A percentile compares a stretch with the other conserved stretches of the same genome.
Conservation (phyloP, 257 asterid species). For the Cynanchum wilfordii region DNA sequence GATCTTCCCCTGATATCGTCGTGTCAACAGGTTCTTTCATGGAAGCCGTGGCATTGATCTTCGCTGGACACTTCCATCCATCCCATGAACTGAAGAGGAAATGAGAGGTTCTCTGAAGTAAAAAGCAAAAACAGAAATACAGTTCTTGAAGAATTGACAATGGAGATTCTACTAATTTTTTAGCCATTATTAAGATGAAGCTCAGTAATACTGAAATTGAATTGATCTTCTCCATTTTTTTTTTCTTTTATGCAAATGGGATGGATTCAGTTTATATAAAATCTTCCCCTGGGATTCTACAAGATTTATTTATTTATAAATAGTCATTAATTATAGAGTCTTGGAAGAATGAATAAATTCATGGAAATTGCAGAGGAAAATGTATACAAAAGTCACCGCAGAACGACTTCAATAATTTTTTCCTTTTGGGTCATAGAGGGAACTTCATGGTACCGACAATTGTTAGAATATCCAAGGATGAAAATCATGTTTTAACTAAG, state of each 20-base stretch:
- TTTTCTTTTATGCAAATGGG: too few species aligned
- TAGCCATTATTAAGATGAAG: slow-evolving; percentile 17
- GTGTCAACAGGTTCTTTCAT: neutral
- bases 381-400: slow-evolving; percentile 8
- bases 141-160: slow-evolving; percentile 31
- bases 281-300: neutral
- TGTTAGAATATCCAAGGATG: neutral
- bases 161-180: slow-evolving; percentile 18
- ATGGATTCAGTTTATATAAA: neutral
- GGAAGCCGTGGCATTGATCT: neutral
- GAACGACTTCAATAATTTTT: neutral
- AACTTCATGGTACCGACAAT: slow-evolving; percentile 4
- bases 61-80: neutral
- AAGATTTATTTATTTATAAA: neutral
- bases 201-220: neutral
- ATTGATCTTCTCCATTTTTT: slow-evolving; percentile 14
- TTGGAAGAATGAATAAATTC: neutral
- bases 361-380: slow-evolving; percentile 15
- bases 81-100: slow-evolving; percentile 4
- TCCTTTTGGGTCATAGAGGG: neutral
- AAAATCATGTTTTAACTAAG: neutral
- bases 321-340: neutral
- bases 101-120: slow-evolving; percentile 1
- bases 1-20: slow-evolving; percentile 17
- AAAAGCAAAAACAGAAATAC: slow-evolving; percentile 14